Evolutionary conservation across 108 stramenopile genomes (phyloP).

Genomic region (Nannochloropsis salina): DNA sequence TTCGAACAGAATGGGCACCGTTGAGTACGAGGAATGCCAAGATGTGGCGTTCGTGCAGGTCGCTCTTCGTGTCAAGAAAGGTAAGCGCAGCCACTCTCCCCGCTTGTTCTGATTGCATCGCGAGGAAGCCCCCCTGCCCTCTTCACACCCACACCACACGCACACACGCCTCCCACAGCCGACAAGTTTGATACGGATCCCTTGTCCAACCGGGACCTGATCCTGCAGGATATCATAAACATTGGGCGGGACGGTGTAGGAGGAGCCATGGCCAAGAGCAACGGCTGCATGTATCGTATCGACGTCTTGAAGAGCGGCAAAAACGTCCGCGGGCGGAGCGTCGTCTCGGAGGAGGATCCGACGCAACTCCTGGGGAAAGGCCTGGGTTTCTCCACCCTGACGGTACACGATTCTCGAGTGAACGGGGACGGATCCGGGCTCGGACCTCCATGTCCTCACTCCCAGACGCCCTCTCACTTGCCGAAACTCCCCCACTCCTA

Average conservation of each 20-base stretch:
- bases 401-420: background rate
- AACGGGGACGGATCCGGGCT: too few relatives aligned
- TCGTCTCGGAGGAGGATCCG: background rate
- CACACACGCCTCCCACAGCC: background rate
- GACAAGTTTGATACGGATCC: constrained; percentile 15
- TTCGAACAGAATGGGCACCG: background rate
- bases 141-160: background rate
- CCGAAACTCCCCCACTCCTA: too few relatives aligned
- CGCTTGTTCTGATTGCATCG: too few relatives aligned
- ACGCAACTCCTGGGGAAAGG: background rate
- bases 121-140: too few relatives aligned
- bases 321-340: background rate
- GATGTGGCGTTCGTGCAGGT: constrained; percentile 14
- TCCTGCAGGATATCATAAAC: constrained; percentile 8
- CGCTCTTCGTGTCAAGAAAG: constrained; percentile 6
- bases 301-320: background rate
- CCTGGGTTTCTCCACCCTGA: background rate
- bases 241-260: background rate
- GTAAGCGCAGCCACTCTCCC: background rate
- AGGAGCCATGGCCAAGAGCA: background rate
- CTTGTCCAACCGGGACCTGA: constrained; percentile 10
- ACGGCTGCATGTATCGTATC: constrained; percentile 17
- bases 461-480: too few relatives aligned
- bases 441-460: too few relatives aligned
- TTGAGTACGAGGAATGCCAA: background rate